phyloP scores from a whole-genome alignment of 2,329 filamentous ascomycete species.

The Fusarium neocosmosporiellum region DNA sequence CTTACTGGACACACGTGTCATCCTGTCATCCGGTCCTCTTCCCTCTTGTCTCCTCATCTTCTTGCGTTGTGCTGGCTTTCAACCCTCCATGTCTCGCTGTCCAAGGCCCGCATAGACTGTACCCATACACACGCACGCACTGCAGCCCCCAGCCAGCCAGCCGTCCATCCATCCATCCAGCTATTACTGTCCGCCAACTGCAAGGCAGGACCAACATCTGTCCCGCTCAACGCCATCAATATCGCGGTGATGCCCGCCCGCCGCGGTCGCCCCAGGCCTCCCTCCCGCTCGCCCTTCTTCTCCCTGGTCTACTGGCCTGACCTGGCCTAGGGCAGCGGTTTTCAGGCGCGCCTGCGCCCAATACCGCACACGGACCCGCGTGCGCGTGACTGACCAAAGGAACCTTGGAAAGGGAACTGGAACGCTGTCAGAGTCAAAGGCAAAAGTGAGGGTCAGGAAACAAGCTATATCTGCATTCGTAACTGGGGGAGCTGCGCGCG shows the following conservation, averaged over 20 bases:
- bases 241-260: conserved; percentile 16
- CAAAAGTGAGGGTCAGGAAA: background rate
- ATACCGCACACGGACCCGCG: conserved; percentile 1
- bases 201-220: background rate
- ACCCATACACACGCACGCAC: background rate
- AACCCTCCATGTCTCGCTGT: conserved; percentile 17
- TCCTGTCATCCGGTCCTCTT: background rate
- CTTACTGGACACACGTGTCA: conserved; percentile 2
- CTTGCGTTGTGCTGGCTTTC: background rate
- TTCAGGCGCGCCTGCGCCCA: background rate
- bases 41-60: background rate
- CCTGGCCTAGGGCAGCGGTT: conserved; percentile 2
- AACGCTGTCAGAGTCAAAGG: conserved; percentile 5
- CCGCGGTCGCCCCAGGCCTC: conserved; percentile 2
- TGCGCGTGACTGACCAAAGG: background rate
- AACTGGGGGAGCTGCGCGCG: conserved; percentile 3
- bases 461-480: conserved; percentile 1
- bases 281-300: background rate
- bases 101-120: background rate
- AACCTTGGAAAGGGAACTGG: background rate
- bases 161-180: background rate
- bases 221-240: background rate
- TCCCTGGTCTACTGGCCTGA: conserved; percentile 5
- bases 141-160: background rate
- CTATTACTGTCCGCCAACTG: conserved; percentile 2